phyloP scores from a whole-genome alignment of 1,139 yeast species.

The Hemisphaericaspora xylanilytica region DNA sequence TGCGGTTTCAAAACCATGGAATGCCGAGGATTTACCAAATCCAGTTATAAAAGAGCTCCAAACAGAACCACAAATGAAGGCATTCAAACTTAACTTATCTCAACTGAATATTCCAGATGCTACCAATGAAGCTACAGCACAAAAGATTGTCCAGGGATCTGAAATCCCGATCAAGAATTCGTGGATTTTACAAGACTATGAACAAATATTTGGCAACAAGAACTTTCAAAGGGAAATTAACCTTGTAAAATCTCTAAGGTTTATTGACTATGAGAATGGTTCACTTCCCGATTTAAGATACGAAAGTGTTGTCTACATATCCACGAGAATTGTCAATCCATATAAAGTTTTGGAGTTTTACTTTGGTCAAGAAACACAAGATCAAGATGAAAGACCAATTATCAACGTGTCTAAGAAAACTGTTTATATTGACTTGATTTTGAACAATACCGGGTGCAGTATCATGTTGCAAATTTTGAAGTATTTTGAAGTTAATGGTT shows the following conservation, averaged over 20 bases:
- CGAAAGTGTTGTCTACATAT: slow-evolving; percentile 11
- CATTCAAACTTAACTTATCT: slow-evolving; percentile 7
- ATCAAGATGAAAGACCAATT: no score
- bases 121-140: slow-evolving; percentile 5
- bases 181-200: slow-evolving; percentile 14
- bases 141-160: slow-evolving; percentile 5
- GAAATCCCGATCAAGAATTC: slow-evolving; percentile 6
- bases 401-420: no score
- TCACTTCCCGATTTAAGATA: slow-evolving; percentile 8
- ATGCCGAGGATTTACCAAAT: no score
- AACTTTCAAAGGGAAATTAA: slow-evolving; percentile 11
- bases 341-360: slow-evolving; percentile 8
- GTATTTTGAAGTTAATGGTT: slow-evolving; percentile 8
- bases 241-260: slow-evolving; percentile 12
- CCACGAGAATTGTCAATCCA: slow-evolving; percentile 14
- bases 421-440: slow-evolving; percentile 15
- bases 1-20: no score
- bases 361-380: slow-evolving; percentile 5
- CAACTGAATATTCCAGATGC: slow-evolving; percentile 1
- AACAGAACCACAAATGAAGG: slow-evolving; percentile 10
- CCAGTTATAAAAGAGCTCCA: slow-evolving; percentile 11
- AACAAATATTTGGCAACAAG: slow-evolving; percentile 12
- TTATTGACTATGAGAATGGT: slow-evolving; percentile 5
- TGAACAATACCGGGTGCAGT: slow-evolving; percentile 14
- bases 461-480: slow-evolving; percentile 14